Percentiles rank a stretch among this genome's conserved stretches.
Evolutionary conservation across 495 filamentous ascomycete species (phyloP).

Genomic region (Astrothelium subdiscretum): DNA sequence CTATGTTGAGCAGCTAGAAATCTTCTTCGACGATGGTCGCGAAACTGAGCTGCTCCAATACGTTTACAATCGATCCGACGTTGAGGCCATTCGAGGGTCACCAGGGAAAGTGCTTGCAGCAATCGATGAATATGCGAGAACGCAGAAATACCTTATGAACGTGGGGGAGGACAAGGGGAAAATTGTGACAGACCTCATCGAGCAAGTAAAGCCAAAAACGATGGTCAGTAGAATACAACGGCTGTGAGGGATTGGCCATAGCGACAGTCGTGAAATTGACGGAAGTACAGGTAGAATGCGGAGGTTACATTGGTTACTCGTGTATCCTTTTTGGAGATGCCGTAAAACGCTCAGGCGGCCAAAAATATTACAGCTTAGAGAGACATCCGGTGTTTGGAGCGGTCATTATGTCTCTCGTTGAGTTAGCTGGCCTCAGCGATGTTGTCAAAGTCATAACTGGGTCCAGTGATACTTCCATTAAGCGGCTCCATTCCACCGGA

Average conservation of each 20-base stretch:
- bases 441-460: constrained; percentile 58
- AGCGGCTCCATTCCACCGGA: constrained; percentile 41
- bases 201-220: constrained; percentile 47
- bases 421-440: constrained; percentile 56
- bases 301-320: constrained; percentile 74
- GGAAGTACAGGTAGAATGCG: constrained; percentile 49
- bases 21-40: constrained; percentile 53
- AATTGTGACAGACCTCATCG: constrained; percentile 53
- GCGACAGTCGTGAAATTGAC: constrained; percentile 6
- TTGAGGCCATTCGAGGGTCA: constrained; percentile 49
- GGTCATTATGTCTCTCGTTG: constrained; percentile 47
- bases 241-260: background rate
- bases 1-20: constrained; percentile 34
- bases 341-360: constrained; percentile 45
- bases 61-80: constrained; percentile 47
- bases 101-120: constrained; percentile 51
- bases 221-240: constrained; percentile 33
- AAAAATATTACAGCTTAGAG: constrained; percentile 55
- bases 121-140: constrained; percentile 61
- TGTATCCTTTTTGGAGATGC: constrained; percentile 59
- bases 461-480: constrained; percentile 46
- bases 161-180: constrained; percentile 62
- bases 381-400: constrained; percentile 55
- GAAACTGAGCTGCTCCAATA: constrained; percentile 62
- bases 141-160: constrained; percentile 64